Base-by-base conservation (phyloP, 2,329 filamentous ascomycete genomes). In the Curvularia hawaiiensis region DNA sequence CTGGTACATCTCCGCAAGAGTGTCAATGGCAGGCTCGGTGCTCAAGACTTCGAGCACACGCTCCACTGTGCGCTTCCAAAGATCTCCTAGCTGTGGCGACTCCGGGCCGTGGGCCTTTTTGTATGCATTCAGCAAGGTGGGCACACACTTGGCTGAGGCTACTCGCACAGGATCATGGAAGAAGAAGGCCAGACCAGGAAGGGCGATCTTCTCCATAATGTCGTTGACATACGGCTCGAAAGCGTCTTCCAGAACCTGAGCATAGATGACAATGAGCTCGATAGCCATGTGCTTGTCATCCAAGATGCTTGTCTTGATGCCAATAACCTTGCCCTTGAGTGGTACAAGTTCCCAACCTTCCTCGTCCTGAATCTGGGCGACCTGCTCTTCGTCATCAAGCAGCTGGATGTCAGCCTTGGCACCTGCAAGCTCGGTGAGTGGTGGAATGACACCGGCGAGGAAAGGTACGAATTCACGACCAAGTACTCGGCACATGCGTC, bases 211-310 rank as follows among this genome's bases (percentile, higher is more conserved):
- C 77, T 97, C 92, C 90, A 98, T 95, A 57, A 97, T 96, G 59
- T 96, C 89, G 44, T 88, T 83, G 51, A 97, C 94, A 65, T 96
- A 98, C 1, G 91, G 91, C 52, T 95, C 92, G 74, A 99, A 99
- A 30, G 90, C 87, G 22, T 85, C 92, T 75, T 97, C 92, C n/a
- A 99, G 84, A 26, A 97, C 93, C 75, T 97, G 92, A 1, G 95
- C 94, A 73, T 99, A 99, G 61, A 99, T 94, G 46, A 96, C 93
- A 59, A 99, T 90, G 52, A 99, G 87, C 79, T 99, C 95, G 64
- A 99, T 98, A n/a, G 95, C 95, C 85, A 97, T 97, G 77, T 98
- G 93, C 82, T 99, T 99, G 79, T 99, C 95, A 70, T 99, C 95
- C 77, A 99, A 88, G 10, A 90, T 91, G 75, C 92, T 97, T 8